Base-by-base conservation (phyloP, 495 filamentous ascomycete genomes). In the Penicillium paxilli region DNA sequence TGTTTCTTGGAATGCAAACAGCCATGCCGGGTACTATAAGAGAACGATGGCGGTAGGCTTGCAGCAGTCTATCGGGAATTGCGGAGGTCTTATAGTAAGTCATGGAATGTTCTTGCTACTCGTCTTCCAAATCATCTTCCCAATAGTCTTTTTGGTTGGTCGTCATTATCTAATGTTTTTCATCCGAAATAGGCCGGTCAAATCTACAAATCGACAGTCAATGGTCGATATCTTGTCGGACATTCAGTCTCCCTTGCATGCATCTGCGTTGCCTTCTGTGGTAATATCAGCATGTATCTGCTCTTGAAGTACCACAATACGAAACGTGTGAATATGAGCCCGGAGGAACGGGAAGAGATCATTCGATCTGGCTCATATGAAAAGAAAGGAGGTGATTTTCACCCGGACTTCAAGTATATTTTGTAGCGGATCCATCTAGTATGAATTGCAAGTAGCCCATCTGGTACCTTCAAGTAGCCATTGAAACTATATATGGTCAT, bases 1-100 rank as follows among this genome's bases (percentile, higher is more conserved):
- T 4, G 55, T 58, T 4, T 53, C 49, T 14, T 58, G 55, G 55
- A 58, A 58, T 20, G 55, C 55, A 5, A 58, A 58, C 17, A 58
- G 55, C 10, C 55, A 58, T 44, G 52, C 55, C 7, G 55, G 55
- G 7, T 58, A 58, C 12, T 58, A 58, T 23, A 58, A 58, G 35
- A 51, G 55, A 25, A 42, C 49, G 2, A 58, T 58, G 55, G 55
- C 49, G 11, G 55, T 58, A 3, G 55, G 55, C 11, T 37, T 58
- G 2, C 55, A 58, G 38, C 55, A 58, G 26, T 45, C 55, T 22
- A 58, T 58, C 16, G 55, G 55, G 26, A 58, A 58, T 35, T 58
- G 49, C 28, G 55, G 32, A 8, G 55, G 55, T n/a, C 40, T 58
- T 22, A 58, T 58, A 16, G 55, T 58, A 17, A 52, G 55, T 52